phyloP scores from a whole-genome alignment of 495 filamentous ascomycete species.

The Penicillium silybi region DNA sequence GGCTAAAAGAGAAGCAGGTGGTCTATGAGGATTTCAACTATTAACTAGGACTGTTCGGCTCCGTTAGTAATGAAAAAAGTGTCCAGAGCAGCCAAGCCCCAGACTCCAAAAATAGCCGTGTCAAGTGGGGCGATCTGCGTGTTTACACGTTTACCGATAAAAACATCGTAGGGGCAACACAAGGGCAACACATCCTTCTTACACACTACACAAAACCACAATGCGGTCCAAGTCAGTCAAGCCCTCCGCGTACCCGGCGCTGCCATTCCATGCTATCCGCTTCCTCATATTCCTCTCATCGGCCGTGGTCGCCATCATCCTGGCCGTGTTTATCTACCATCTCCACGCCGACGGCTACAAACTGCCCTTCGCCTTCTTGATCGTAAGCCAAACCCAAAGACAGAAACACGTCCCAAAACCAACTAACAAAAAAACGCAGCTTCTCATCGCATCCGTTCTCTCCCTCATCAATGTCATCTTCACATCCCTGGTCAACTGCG shows the following conservation, averaged over 20 bases:
- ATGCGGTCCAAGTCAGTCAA: constrained; percentile 38
- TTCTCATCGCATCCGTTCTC: constrained; percentile 51
- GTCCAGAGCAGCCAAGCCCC: neutral
- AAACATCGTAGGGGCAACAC: neutral
- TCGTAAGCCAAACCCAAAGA: constrained; percentile 43
- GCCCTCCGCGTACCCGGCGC: constrained; percentile 54
- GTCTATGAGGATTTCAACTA: neutral
- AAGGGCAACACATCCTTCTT: constrained; percentile 4
- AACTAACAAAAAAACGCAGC: constrained; percentile 32
- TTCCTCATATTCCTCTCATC: constrained; percentile 48
- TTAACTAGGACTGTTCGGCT: neutral
- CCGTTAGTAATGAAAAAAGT: constrained; percentile 11
- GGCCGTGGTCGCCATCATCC: constrained; percentile 53
- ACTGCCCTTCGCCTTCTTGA: constrained; percentile 61
- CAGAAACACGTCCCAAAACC: neutral
- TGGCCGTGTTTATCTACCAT: constrained; percentile 59
- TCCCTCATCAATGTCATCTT: constrained; percentile 50
- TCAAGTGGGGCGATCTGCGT: constrained; percentile 26
- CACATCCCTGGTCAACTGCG: constrained; percentile 55
- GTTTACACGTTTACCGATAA: neutral
- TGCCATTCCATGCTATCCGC: constrained; percentile 58
- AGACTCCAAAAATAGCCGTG: too few relatives aligned
- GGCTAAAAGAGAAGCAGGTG: constrained; percentile 46
- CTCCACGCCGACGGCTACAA: constrained; percentile 50
- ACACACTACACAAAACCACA: constrained; percentile 3